Base-by-base conservation (phyloP, 805 yeast genomes). In the Sugiyamaella lignohabitans region DNA sequence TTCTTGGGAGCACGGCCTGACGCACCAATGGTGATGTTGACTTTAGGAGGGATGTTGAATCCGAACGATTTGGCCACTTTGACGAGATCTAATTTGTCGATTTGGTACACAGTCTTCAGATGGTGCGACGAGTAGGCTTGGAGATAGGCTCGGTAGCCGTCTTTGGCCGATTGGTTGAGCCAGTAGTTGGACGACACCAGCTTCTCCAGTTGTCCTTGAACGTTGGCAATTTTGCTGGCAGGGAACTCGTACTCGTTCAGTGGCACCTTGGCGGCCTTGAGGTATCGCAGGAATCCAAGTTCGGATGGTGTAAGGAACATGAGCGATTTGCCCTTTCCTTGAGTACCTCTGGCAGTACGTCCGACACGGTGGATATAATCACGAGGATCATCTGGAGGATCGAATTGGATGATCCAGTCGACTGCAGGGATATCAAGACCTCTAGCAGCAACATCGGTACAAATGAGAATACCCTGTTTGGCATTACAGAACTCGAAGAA, bases 301-400 rank as follows among this genome's bases (percentile, higher is more conserved):
- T 93, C 99, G 38, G 79, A 80, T 38, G 98, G 98, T 5, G 91
- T 82, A 64, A 93, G 74, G 67, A 93, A 93, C 98, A 93, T 89
- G 52, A 93, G 73, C 6, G 96, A 87, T 68, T 82, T 86, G 59
- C 99, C 99, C 63, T 82, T 82, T 48, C 96, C 98, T 42, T 77
- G 63, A 19, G 83, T 70, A 10, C 84, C 78, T 73, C 98, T 83
- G 32, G 98, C 99, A 22, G 99, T 93, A 74, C 99, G 83, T 56
- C 99, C 99, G 32, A 93, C 98, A 68, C 99, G 81, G 71, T 93
- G 99, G 57, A 93, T 93, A 66, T 93, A 93, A 69, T 93, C 98
- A 71, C 98, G 82, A 68, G 98, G 98, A 70, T 93, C 98, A 82
- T 93, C 98, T 65, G 98, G 98, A 47, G 98, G 98, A 67, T 93